Evolutionary conservation across 2,329 filamentous ascomycete genomes (phyloP).

Genomic region (Venturiaceae sp.): DNA sequence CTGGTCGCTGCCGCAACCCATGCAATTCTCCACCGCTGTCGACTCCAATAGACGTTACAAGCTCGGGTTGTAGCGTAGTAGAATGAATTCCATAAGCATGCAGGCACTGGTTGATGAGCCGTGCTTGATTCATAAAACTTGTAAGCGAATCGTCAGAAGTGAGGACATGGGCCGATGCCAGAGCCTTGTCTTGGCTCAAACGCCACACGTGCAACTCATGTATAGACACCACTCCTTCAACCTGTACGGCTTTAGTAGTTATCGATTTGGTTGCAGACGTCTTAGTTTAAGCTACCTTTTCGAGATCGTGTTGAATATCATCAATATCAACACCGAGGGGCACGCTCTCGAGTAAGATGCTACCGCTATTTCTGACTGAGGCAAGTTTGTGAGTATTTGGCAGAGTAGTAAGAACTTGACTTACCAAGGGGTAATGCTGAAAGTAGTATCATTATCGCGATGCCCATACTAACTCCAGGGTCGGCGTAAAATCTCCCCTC

Average conservation of each 20-base stretch:
- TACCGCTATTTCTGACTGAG: conserved; percentile 31
- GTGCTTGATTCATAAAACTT: conserved; percentile 51
- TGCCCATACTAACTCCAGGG: conserved; percentile 57
- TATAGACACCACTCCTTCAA: conserved; percentile 55
- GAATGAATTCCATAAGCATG: conserved; percentile 67
- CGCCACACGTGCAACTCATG: conserved; percentile 72
- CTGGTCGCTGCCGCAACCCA: not conserved
- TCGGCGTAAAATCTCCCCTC: conserved; percentile 59
- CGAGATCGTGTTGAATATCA: conserved; percentile 59
- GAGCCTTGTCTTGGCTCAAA: conserved; percentile 57
- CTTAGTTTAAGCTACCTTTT: conserved; percentile 37
- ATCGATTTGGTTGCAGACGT: no score
- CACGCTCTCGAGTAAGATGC: conserved; percentile 60
- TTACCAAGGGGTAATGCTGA: not conserved
- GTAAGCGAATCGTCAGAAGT: conserved; percentile 47
- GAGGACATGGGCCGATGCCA: conserved; percentile 61
- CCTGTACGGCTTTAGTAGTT: no score
- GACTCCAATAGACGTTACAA: conserved; percentile 15
- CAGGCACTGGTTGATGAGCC: conserved; percentile 56
- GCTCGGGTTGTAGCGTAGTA: conserved; percentile 59
- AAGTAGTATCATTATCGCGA: conserved; percentile 55
- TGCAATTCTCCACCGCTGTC: not conserved
- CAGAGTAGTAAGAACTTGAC: not conserved
- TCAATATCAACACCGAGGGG: conserved; percentile 49
- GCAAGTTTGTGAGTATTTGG: not conserved